phyloP scores from a whole-genome alignment of 805 yeast species.

The Candida nitratophila region DNA sequence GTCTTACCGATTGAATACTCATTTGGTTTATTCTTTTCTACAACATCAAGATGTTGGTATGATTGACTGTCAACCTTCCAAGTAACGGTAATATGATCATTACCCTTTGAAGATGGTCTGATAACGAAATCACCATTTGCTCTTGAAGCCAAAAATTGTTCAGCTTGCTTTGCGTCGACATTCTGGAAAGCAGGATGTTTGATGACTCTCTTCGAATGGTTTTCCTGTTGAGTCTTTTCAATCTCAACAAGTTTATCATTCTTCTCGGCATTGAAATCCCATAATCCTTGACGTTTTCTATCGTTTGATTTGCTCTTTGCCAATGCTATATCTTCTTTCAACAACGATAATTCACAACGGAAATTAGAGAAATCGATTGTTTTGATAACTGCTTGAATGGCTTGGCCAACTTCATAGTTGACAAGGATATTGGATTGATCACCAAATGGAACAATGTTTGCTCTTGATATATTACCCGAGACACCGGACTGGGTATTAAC shows the following conservation, averaged over 20 bases:
- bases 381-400: constrained; percentile 75
- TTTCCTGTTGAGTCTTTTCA: constrained; percentile 57
- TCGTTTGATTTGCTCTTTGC: constrained; percentile 38
- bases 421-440: constrained; percentile 33
- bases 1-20: constrained; percentile 54
- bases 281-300: constrained; percentile 51
- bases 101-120: constrained; percentile 89
- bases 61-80: constrained; percentile 93
- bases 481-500: constrained; percentile 54
- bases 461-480: constrained; percentile 24
- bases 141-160: constrained; percentile 82
- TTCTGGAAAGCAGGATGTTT: constrained; percentile 89
- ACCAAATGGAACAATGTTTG: constrained; percentile 35
- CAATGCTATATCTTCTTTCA: constrained; percentile 54
- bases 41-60: constrained; percentile 85
- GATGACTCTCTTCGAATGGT: constrained; percentile 66
- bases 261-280: constrained; percentile 77
- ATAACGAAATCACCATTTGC: constrained; percentile 89
- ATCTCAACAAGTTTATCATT: constrained; percentile 53
- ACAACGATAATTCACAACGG: constrained; percentile 65
- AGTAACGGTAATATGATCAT: constrained; percentile 82
- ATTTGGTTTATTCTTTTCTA: constrained; percentile 63
- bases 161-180: constrained; percentile 83
- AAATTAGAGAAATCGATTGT: constrained; percentile 69
- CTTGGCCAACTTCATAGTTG: constrained; percentile 59